Evolutionary conservation across 768 basidiomycete genomes (phyloP).

Genomic region (Clathrus columnatus): DNA sequence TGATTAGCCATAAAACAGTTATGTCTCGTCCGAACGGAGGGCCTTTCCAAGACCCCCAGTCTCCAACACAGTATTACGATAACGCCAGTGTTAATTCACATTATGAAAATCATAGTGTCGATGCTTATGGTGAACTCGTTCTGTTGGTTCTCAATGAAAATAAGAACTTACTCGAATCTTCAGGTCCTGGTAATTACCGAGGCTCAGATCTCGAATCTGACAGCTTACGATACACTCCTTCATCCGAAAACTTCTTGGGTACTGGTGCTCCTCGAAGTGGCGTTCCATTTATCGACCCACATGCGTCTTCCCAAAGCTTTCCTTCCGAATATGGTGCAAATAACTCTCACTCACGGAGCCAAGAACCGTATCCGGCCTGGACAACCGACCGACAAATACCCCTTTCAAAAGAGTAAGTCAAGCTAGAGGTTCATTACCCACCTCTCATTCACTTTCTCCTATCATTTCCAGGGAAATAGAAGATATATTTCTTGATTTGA

Average conservation of each 20-base stretch:
- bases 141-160: background rate
- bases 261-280: slow-evolving; percentile 4
- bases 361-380: slow-evolving; percentile 92
- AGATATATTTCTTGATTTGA: slow-evolving; percentile 95
- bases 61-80: slow-evolving; percentile 3
- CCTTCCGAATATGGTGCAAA: slow-evolving; percentile 16
- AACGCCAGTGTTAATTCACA: slow-evolving; percentile 10
- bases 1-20: no score
- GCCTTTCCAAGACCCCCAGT: background rate
- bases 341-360: slow-evolving; percentile 16
- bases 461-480: slow-evolving; percentile 66
- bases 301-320: slow-evolving; percentile 20
- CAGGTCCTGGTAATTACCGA: slow-evolving; percentile 18
- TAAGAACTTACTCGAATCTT: background rate
- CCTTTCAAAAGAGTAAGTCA: slow-evolving; percentile 69
- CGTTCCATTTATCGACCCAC: slow-evolving; percentile 21
- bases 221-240: slow-evolving; percentile 24
- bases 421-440: background rate
- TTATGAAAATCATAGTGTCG: slow-evolving; percentile 14
- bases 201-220: slow-evolving; percentile 19
- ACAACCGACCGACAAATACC: slow-evolving; percentile 87
- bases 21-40: background rate
- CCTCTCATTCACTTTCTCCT: background rate
- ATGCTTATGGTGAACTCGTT: slow-evolving; percentile 15
- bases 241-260: slow-evolving; percentile 13